phyloP scores from a whole-genome alignment of 2,329 filamentous ascomycete genomes.

The Apiospora saccharicola region DNA sequence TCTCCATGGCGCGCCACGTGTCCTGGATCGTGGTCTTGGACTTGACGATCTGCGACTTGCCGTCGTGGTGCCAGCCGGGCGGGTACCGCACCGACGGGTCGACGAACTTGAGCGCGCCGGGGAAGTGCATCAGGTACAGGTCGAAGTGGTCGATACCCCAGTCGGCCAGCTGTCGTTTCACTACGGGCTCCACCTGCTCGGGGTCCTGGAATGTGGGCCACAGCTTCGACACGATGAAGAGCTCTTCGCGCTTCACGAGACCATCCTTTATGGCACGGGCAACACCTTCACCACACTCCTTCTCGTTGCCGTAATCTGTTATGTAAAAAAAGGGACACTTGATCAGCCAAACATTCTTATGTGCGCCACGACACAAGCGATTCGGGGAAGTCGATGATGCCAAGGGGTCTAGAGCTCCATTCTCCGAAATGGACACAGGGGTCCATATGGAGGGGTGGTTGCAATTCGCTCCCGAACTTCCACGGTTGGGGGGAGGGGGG shows the following conservation, averaged over 20 bases:
- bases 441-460: conserved; percentile 2
- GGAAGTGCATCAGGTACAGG: conserved; percentile 90
- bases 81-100: conserved; percentile 82
- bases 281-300: conserved; percentile 78
- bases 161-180: conserved; percentile 78
- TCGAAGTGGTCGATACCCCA: conserved; percentile 92
- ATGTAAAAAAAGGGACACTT: not conserved
- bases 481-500: not conserved
- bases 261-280: conserved; percentile 82
- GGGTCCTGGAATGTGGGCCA: conserved; percentile 92
- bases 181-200: conserved; percentile 78
- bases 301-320: conserved; percentile 85
- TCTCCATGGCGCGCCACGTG: conserved; percentile 85
- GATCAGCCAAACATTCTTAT: not conserved
- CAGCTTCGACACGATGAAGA: conserved; percentile 92
- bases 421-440: not conserved
- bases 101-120: conserved; percentile 84
- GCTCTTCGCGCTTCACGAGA: conserved; percentile 81
- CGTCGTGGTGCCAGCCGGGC: conserved; percentile 77
- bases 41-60: conserved; percentile 64
- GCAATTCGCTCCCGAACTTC: conserved; percentile 1
- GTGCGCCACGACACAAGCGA: not conserved
- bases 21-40: conserved; percentile 78
- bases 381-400: not conserved
- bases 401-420: not conserved